Evolutionary conservation across 306 rosid genomes (phyloP).

Genomic region (Vigna reflexopilosa): DNA sequence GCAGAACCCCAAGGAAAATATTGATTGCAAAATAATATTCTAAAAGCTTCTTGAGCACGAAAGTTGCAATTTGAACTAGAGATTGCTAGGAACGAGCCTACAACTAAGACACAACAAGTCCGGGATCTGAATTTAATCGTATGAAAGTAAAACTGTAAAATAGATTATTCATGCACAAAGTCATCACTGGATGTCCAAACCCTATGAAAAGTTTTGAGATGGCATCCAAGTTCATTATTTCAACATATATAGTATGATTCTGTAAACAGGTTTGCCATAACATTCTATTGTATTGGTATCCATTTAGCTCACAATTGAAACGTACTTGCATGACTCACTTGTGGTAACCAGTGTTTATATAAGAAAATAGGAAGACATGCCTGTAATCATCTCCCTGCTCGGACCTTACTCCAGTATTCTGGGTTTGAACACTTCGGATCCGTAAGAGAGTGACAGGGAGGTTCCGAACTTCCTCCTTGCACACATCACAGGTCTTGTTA

Average conservation of each 20-base stretch:
- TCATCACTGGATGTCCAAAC: not conserved
- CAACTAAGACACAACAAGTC: constrained; percentile 20
- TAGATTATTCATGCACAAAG: constrained; percentile 8
- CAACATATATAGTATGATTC: constrained; percentile 27
- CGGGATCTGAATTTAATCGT: not conserved
- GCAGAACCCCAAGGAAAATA: constrained; percentile 3
- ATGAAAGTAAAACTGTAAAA: not conserved
- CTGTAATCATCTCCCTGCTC: constrained; percentile 67
- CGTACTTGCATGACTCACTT: constrained; percentile 17
- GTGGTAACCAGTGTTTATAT: not conserved
- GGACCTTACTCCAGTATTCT: constrained; percentile 56
- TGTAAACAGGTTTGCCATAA: constrained; percentile 5
- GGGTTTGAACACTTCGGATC: constrained; percentile 68
- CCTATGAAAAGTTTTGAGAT: constrained; percentile 10
- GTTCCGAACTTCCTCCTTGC: constrained; percentile 92
- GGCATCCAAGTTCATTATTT: constrained; percentile 17
- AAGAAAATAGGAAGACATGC: constrained; percentile 57
- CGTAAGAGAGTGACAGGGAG: constrained; percentile 87
- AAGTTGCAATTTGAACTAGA: constrained; percentile 15
- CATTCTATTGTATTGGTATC: not conserved
- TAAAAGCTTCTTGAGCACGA: constrained; percentile 15
- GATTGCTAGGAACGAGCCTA: constrained; percentile 13
- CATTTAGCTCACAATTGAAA: constrained; percentile 23
- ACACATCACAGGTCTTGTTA: constrained; percentile 90
- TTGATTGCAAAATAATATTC: constrained; percentile 6